Evolutionary conservation across 202 grass and related monocot genomes (phyloP).

Genomic region (Brachypodium distachyon): DNA sequence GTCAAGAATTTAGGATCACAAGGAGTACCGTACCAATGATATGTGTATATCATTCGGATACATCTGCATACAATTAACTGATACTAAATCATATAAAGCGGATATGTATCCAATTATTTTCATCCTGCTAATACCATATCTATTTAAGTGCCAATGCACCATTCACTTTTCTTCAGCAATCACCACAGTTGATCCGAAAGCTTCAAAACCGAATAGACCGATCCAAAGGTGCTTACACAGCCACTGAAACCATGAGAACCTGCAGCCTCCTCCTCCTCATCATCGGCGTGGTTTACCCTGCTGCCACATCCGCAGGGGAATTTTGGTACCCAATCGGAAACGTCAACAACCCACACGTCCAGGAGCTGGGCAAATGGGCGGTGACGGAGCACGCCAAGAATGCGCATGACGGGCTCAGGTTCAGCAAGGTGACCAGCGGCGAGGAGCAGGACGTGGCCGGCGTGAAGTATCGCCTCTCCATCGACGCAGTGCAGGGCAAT

Average conservation of each 20-base stretch:
- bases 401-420: conserved; percentile 19
- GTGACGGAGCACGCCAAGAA: conserved; percentile 41
- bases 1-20: no score
- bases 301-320: background rate
- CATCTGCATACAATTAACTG: no score
- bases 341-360: conserved; percentile 21
- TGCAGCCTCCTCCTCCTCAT: background rate
- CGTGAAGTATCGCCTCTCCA: conserved; percentile 31
- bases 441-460: conserved; percentile 20
- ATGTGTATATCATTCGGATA: no score
- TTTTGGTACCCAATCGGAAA: conserved; percentile 31
- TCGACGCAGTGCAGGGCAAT: background rate
- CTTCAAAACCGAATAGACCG: no score
- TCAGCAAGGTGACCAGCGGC: conserved; percentile 17
- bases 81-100: background rate
- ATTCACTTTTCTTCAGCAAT: background rate
- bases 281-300: background rate
- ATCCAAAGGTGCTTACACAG: no score
- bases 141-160: background rate
- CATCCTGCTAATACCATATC: background rate
- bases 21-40: no score
- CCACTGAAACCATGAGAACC: background rate
- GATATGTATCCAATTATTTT: background rate
- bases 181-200: no score
- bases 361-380: conserved; percentile 43